Conservation (phyloP, 176 grass and related monocot genomes). For the Microstegium vimineum region DNA sequence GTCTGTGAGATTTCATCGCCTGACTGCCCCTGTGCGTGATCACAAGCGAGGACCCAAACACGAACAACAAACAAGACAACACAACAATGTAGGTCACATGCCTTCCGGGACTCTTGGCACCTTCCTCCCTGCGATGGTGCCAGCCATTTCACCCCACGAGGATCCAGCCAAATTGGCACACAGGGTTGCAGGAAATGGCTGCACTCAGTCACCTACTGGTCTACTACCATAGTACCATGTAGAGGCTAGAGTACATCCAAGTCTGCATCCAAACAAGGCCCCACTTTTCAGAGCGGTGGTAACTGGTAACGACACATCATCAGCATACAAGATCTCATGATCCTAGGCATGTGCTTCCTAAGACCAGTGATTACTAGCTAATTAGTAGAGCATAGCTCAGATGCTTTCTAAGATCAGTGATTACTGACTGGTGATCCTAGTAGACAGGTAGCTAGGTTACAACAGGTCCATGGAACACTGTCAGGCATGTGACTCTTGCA, state of each 20-base stretch:
- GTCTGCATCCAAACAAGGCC: background rate
- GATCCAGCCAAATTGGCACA: conserved; percentile 20
- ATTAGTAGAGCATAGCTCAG: background rate
- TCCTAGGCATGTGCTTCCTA: conserved; percentile 23
- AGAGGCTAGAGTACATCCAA: background rate
- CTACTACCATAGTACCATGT: background rate
- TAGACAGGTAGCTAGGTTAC: conserved; percentile 6
- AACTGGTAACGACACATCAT: conserved; percentile 22
- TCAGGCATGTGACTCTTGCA: conserved; percentile 26
- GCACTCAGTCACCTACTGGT: conserved; percentile 6
- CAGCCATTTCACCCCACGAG: conserved; percentile 16
- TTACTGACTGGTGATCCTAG: conserved; percentile 49
- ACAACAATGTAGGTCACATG: conserved; percentile 46
- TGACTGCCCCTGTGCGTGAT: background rate
- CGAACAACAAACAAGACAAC: conserved; percentile 16
- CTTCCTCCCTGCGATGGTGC: conserved; percentile 14
- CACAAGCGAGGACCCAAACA: conserved; percentile 4
- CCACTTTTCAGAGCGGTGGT: conserved; percentile 8
- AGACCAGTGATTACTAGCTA: background rate
- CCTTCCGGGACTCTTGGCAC: conserved; percentile 36
- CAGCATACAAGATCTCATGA: conserved; percentile 43
- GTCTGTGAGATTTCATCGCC: conserved; percentile 27
- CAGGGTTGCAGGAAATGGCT: conserved; percentile 17
- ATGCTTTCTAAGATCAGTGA: conserved; percentile 46
- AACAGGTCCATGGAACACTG: background rate